Evolutionary conservation across 192 early-diverging fungal species (phyloP).

Genomic region (Rhizoclosmatium sp.): DNA sequence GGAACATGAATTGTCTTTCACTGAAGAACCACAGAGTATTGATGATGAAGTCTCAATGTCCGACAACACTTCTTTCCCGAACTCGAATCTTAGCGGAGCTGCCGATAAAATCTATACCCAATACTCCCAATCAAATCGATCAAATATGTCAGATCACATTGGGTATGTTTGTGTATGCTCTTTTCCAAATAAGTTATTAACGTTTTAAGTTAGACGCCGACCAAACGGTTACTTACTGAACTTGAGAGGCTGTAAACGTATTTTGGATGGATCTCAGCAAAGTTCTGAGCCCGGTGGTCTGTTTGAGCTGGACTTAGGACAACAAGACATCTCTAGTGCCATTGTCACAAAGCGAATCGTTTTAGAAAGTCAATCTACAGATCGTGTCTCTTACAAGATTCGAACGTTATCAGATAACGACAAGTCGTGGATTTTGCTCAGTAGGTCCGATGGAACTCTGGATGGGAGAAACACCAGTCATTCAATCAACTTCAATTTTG

Average conservation of each 20-base stretch:
- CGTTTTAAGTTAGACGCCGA: neutral
- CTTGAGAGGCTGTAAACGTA: constrained; percentile 74
- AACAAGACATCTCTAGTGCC: constrained; percentile 69
- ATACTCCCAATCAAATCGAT: constrained; percentile 19
- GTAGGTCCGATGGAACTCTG: constrained; percentile 74
- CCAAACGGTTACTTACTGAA: constrained; percentile 50
- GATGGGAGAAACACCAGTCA: constrained; percentile 58
- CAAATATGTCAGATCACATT: constrained; percentile 13
- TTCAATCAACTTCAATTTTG: constrained; percentile 70
- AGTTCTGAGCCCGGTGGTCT: constrained; percentile 63
- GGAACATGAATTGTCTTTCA: constrained; percentile 31
- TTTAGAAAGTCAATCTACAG: constrained; percentile 63
- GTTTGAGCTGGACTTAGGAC: constrained; percentile 82
- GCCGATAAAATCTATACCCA: constrained; percentile 24
- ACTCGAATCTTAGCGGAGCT: constrained; percentile 21
- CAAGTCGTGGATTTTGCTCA: constrained; percentile 70
- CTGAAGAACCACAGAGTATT: constrained; percentile 28
- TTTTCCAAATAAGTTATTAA: neutral
- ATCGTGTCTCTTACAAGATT: constrained; percentile 69
- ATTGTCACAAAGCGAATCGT: constrained; percentile 69
- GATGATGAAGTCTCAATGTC: constrained; percentile 35
- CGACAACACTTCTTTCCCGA: constrained; percentile 20
- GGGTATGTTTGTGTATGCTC: constrained; percentile 10
- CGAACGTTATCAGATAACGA: constrained; percentile 64
- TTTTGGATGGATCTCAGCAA: constrained; percentile 47